These are phyloP conservation scores for Dendrocalamus sinicus DNA, from an alignment of 176 grass and related monocot species.

Conservation along the genomic window DNA sequence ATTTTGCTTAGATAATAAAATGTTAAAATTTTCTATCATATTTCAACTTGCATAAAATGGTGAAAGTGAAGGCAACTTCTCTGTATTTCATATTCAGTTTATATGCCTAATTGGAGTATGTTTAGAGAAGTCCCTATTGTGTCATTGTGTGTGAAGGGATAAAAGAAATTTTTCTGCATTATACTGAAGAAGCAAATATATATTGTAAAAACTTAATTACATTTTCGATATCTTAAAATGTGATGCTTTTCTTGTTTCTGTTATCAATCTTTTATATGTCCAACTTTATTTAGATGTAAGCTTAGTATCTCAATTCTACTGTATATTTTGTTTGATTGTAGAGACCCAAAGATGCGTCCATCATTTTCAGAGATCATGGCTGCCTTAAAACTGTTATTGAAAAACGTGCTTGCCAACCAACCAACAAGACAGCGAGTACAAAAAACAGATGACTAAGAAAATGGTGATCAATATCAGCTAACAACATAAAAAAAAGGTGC, in stretches of 20 bases:
- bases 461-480: constrained; percentile 39
- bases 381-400: constrained; percentile 72
- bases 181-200: not conserved
- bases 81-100: not conserved
- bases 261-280: not conserved
- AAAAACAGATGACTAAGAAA: constrained; percentile 51
- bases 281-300: not conserved
- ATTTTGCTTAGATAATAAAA: constrained; percentile 12
- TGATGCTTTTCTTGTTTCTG: not conserved
- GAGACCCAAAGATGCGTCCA: constrained; percentile 77
- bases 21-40: constrained; percentile 1
- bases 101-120: constrained; percentile 6
- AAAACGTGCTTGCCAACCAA: constrained; percentile 59
- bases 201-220: not conserved
- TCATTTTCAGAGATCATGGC: constrained; percentile 95
- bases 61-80: not conserved
- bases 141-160: not conserved
- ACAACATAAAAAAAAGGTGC: constrained; percentile 21
- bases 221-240: constrained; percentile 11
- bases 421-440: constrained; percentile 56
- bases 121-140: not conserved
- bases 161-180: not conserved
- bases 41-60: constrained; percentile 27
- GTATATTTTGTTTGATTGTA: constrained; percentile 44
- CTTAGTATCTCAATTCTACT: constrained; percentile 11